These are phyloP conservation scores for Penicillium rolfsii DNA, from an alignment of 2,329 filamentous ascomycete species.

Conservation along the genomic window DNA sequence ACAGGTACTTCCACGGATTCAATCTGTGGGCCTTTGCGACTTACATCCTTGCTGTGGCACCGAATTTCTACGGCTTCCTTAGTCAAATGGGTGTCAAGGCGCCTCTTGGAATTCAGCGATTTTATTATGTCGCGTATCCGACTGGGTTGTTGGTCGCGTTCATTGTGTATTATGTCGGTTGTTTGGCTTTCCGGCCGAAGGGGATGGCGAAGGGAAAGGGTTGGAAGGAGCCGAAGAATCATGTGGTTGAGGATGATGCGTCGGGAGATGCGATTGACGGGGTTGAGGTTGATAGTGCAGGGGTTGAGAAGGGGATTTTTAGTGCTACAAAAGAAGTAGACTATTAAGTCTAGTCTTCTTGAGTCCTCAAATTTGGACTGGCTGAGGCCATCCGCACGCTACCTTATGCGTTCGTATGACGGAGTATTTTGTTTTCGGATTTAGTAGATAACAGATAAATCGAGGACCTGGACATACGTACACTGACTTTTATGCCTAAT, in stretches of 20 bases:
- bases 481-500: too few relatives aligned
- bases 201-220: neutral
- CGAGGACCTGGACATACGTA: too few relatives aligned
- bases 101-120: conserved; percentile 39
- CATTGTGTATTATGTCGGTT: conserved; percentile 20
- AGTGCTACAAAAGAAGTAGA: neutral
- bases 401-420: too few relatives aligned
- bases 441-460: too few relatives aligned
- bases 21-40: conserved; percentile 41
- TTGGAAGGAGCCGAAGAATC: conserved; percentile 30
- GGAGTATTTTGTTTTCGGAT: too few relatives aligned
- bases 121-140: conserved; percentile 62
- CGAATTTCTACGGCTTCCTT: conserved; percentile 50
- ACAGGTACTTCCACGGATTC: conserved; percentile 42
- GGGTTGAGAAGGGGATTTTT: conserved; percentile 1
- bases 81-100: conserved; percentile 45
- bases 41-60: conserved; percentile 43
- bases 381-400: too few relatives aligned
- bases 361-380: too few relatives aligned
- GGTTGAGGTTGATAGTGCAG: neutral
- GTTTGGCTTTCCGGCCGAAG: conserved; percentile 10
- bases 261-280: conserved; percentile 4
- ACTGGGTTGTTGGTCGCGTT: conserved; percentile 50
- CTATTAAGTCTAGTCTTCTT: neutral
- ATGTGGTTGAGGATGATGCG: conserved; percentile 33